Conservation (phyloP, 2,329 filamentous ascomycete genomes). For the Aureobasidium sp. region DNA sequence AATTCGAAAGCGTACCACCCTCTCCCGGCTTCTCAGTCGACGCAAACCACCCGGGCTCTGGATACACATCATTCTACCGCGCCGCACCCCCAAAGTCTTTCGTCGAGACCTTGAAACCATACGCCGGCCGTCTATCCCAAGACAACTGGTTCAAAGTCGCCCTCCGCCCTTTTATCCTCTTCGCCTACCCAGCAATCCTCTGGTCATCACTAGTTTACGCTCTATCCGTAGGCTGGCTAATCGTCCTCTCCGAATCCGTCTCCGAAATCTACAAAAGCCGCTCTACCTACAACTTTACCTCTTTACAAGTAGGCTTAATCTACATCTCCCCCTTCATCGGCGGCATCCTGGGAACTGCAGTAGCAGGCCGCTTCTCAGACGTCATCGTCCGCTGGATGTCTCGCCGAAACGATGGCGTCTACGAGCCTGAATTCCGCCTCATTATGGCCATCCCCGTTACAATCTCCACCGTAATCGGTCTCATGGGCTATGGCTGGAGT, state of each 20-base stretch:
- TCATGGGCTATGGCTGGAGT: conserved; percentile 97
- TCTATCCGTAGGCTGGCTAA: conserved; percentile 88
- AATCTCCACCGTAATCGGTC: conserved; percentile 68
- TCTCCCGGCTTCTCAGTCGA: not conserved
- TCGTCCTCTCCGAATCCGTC: conserved; percentile 85
- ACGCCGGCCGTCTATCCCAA: conserved; percentile 66
- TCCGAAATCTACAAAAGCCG: conserved; percentile 66
- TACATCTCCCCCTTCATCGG: conserved; percentile 88
- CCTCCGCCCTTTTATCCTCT: conserved; percentile 74
- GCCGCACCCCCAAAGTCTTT: conserved; percentile 63
- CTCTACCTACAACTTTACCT: conserved; percentile 68
- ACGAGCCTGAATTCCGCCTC: conserved; percentile 88
- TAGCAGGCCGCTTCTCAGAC: conserved; percentile 83
- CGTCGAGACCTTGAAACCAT: conserved; percentile 63
- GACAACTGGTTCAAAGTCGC: conserved; percentile 76
- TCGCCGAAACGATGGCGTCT: conserved; percentile 76
- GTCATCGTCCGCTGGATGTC: conserved; percentile 75
- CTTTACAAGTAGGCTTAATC: conserved; percentile 73
- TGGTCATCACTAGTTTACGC: conserved; percentile 83
- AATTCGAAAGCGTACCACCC: not conserved
- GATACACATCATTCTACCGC: conserved; percentile 64
- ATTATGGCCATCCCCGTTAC: conserved; percentile 79
- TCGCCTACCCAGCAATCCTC: conserved; percentile 76
- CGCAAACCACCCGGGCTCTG: not conserved
- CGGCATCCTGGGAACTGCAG: conserved; percentile 80